Evolutionary conservation across 1,284 basidiomycete genomes (phyloP).

Genomic region (Rhodotorula sp.): DNA sequence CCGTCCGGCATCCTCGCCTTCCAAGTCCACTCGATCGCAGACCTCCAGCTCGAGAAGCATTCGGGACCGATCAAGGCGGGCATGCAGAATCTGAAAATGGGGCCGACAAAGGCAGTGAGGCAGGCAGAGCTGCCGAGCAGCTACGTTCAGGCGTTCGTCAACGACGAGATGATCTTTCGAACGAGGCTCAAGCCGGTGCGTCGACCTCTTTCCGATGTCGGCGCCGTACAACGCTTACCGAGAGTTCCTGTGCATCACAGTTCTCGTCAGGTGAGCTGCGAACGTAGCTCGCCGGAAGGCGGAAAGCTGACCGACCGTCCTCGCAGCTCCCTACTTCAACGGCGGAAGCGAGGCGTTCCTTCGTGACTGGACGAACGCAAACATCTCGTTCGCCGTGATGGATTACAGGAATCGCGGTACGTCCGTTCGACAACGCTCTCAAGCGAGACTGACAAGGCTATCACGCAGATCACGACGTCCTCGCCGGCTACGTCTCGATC

Average conservation of each 20-base stretch:
- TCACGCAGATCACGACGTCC: constrained; percentile 20
- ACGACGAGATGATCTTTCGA: constrained; percentile 29
- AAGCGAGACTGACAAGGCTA: not conserved
- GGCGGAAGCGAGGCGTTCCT: constrained; percentile 29
- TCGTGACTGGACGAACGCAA: constrained; percentile 32
- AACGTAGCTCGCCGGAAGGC: not conserved
- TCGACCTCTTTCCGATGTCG: not conserved
- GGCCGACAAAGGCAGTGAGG: not conserved
- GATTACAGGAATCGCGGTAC: constrained; percentile 37
- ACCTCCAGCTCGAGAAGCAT: constrained; percentile 19
- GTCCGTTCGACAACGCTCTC: not conserved
- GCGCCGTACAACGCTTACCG: not conserved
- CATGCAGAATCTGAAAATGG: not conserved
- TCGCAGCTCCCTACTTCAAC: constrained; percentile 33
- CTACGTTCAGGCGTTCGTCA: constrained; percentile 31
- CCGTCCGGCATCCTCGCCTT: constrained; percentile 35
- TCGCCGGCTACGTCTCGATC: constrained; percentile 33
- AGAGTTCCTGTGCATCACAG: not conserved
- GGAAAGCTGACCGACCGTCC: not conserved
- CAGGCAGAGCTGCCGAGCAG: constrained; percentile 31
- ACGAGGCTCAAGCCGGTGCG: constrained; percentile 35
- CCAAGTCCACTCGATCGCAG: constrained; percentile 37
- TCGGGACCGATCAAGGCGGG: constrained; percentile 5
- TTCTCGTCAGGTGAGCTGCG: not conserved
- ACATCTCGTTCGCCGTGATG: constrained; percentile 33